Evolutionary conservation across 176 grass and related monocot species (phyloP).

Genomic region (Secale cereale): DNA sequence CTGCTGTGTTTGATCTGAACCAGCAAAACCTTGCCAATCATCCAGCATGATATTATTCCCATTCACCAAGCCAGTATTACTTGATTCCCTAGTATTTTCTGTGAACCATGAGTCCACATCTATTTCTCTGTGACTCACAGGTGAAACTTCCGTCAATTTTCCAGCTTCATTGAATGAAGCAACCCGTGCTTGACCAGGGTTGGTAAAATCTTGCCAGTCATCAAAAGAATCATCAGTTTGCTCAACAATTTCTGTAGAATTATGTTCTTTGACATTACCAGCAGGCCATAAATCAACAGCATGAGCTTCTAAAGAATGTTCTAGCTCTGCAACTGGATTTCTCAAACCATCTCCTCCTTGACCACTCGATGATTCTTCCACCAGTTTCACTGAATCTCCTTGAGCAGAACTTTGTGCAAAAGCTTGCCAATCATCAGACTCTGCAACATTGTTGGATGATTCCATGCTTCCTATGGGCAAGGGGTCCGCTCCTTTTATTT

Average conservation of each 20-base stretch:
- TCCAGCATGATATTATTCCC: slow-evolving; percentile 27
- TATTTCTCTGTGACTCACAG: slow-evolving; percentile 29
- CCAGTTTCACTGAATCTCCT: slow-evolving; percentile 25
- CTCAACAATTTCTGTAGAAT: slow-evolving; percentile 26
- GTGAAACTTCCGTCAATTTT: slow-evolving; percentile 12
- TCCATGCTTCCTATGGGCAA: slow-evolving; percentile 39
- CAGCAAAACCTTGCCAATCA: slow-evolving; percentile 47
- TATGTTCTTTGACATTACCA: slow-evolving; percentile 20
- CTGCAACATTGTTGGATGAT: slow-evolving; percentile 29
- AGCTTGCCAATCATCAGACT: slow-evolving; percentile 61
- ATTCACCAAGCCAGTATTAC: slow-evolving; percentile 26
- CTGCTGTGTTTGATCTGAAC: slow-evolving; percentile 42
- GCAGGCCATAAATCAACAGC: slow-evolving; percentile 45
- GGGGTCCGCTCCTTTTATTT: slow-evolving; percentile 34
- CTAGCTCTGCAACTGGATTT: slow-evolving; percentile 19
- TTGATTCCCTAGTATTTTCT: slow-evolving; percentile 12
- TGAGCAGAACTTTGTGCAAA: slow-evolving; percentile 53
- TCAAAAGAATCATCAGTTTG: slow-evolving; percentile 43
- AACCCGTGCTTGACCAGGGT: slow-evolving; percentile 35
- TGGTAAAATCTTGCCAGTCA: slow-evolving; percentile 67
- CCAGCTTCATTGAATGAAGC: slow-evolving; percentile 18
- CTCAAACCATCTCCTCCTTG: neutral
- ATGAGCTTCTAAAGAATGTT: slow-evolving; percentile 41
- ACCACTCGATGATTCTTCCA: slow-evolving; percentile 7
- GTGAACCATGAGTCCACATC: slow-evolving; percentile 48